Conservation (phyloP, 2,329 filamentous ascomycete genomes). For the Fusarium sp. region DNA sequence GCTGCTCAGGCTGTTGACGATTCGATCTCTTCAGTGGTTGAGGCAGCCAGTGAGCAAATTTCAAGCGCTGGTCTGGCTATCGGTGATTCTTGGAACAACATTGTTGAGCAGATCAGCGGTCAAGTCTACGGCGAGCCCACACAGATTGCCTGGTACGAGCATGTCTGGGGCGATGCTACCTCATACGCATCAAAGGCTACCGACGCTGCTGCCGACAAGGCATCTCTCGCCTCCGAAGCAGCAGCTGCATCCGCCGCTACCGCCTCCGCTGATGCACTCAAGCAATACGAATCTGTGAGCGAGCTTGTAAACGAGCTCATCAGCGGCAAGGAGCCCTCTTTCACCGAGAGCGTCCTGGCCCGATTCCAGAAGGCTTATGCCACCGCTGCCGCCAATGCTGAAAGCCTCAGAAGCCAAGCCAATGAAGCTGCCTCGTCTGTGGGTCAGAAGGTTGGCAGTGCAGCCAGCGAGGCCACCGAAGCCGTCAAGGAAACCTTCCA, state of each 20-base stretch:
- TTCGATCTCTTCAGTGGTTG: slow-evolving; percentile 58
- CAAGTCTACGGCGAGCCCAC: slow-evolving; percentile 78
- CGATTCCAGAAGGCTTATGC: slow-evolving; percentile 79
- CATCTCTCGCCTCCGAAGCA: slow-evolving; percentile 54
- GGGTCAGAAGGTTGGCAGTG: slow-evolving; percentile 55
- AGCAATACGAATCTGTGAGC: slow-evolving; percentile 78
- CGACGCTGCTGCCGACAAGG: slow-evolving; percentile 54
- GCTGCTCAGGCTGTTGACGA: slow-evolving; percentile 56
- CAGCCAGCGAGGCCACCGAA: slow-evolving; percentile 58
- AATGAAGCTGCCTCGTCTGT: slow-evolving; percentile 52
- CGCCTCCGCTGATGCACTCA: slow-evolving; percentile 70
- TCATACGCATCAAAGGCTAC: slow-evolving; percentile 73
- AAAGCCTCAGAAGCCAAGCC: slow-evolving; percentile 57
- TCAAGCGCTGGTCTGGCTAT: slow-evolving; percentile 55
- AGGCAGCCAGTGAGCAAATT: slow-evolving; percentile 59
- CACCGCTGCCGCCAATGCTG: slow-evolving; percentile 70
- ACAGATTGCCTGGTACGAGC: slow-evolving; percentile 69
- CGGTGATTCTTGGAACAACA: slow-evolving; percentile 57
- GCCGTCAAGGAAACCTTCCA: slow-evolving; percentile 57
- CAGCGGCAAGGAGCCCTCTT: slow-evolving; percentile 81
- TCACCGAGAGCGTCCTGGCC: slow-evolving; percentile 83
- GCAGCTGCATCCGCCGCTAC: slow-evolving; percentile 70
- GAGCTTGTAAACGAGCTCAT: slow-evolving; percentile 82
- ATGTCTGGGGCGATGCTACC: slow-evolving; percentile 61
- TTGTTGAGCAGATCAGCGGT: slow-evolving; percentile 73